Evolutionary conservation across 176 grass and related monocot genomes (phyloP).

Genomic region (Hordeum marinum): DNA sequence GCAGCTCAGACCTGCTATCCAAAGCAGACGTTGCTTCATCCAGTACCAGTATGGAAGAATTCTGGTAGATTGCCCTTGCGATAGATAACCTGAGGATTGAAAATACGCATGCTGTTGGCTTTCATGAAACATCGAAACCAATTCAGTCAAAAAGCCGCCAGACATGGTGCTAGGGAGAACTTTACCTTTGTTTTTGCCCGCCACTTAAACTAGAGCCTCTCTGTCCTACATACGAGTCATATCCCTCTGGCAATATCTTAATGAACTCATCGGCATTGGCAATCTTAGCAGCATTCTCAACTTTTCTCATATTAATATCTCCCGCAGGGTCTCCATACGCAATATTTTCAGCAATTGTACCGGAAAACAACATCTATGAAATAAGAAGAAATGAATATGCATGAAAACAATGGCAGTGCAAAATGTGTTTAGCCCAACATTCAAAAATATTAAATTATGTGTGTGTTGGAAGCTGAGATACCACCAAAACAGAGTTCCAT

Average conservation of each 20-base stretch:
- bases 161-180: not conserved
- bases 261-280: constrained; percentile 81
- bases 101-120: constrained; percentile 12
- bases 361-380: constrained; percentile 76
- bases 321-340: constrained; percentile 52
- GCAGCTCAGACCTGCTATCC: constrained; percentile 62
- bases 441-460: constrained; percentile 7
- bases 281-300: constrained; percentile 72
- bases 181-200: constrained; percentile 75
- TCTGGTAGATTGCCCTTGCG: constrained; percentile 71
- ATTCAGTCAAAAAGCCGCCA: not conserved
- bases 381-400: constrained; percentile 16
- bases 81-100: constrained; percentile 46
- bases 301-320: constrained; percentile 36
- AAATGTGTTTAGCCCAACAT: not conserved
- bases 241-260: constrained; percentile 56
- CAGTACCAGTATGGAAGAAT: constrained; percentile 65
- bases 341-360: constrained; percentile 83
- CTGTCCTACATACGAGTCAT: constrained; percentile 56
- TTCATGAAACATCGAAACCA: not conserved
- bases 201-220: constrained; percentile 65
- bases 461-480: not conserved
- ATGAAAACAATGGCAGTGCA: not conserved
- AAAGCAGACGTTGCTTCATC: constrained; percentile 87
- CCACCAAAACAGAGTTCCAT: not conserved